Percentiles rank a stretch among this genome's conserved stretches.
Conservation (phyloP, 768 basidiomycete species). For the Fomitopsis serialis region DNA sequence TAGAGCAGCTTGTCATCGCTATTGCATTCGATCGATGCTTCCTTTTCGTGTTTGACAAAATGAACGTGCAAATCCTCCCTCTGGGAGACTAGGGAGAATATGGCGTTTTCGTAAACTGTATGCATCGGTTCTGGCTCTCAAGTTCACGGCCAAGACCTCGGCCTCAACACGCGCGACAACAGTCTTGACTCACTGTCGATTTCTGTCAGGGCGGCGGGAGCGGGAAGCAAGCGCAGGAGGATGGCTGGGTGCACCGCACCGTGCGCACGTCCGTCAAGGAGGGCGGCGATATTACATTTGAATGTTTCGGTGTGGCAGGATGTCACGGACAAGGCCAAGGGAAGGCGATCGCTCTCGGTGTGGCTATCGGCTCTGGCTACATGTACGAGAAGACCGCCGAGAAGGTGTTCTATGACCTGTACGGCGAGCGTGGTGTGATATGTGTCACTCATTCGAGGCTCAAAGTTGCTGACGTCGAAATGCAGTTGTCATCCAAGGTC, state of each 20-base stretch:
- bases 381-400: conserved; percentile 98
- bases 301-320: conserved; percentile 95
- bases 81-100: no score
- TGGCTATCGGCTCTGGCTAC: conserved; percentile 95
- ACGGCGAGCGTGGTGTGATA: conserved; percentile 99
- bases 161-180: conserved; percentile 97
- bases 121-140: conserved; percentile 98
- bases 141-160: conserved; percentile 98
- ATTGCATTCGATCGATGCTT: no score
- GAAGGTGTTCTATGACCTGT: conserved; percentile 99
- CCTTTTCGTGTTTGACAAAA: no score
- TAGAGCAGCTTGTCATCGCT: no score
- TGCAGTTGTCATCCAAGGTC: conserved; percentile 93
- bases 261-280: conserved; percentile 99
- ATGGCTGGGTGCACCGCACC: conserved; percentile 97
- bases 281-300: conserved; percentile 96
- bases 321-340: conserved; percentile 95
- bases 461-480: conserved; percentile 5
- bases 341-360: conserved; percentile 92
- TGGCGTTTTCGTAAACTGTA: no score
- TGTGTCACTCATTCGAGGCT: conserved; percentile 29
- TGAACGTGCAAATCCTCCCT: no score
- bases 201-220: conserved; percentile 95
- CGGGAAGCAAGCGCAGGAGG: conserved; percentile 92
- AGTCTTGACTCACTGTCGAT: conserved; percentile 97